Conservation (phyloP, 1,139 yeast species). For the Yamadazyma sp. region DNA sequence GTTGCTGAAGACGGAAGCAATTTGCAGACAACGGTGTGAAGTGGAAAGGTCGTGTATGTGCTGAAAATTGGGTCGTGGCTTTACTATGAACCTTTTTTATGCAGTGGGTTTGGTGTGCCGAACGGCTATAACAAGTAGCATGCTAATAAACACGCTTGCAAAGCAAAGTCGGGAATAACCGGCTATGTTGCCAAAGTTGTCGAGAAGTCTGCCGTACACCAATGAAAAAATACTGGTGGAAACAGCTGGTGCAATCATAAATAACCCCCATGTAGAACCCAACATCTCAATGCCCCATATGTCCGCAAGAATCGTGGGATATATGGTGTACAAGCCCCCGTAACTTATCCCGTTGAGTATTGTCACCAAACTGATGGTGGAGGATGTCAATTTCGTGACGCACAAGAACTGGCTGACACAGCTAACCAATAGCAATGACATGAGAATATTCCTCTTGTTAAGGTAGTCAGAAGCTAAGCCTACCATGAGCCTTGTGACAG, state of each 20-base stretch:
- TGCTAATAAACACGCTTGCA: constrained; percentile 30
- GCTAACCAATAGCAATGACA: constrained; percentile 43
- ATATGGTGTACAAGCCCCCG: constrained; percentile 82
- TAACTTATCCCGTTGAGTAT: constrained; percentile 67
- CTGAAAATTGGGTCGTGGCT: not conserved
- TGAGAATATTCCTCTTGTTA: constrained; percentile 40
- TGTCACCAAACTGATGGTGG: constrained; percentile 30
- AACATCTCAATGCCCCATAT: constrained; percentile 89
- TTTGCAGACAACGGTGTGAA: not conserved
- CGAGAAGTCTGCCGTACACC: constrained; percentile 68
- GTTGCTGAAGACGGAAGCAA: not conserved
- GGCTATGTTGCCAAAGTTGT: constrained; percentile 29
- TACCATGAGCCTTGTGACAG: constrained; percentile 50
- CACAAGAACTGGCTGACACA: constrained; percentile 36
- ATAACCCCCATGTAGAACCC: constrained; percentile 93
- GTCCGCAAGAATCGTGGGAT: constrained; percentile 78
- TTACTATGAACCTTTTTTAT: not conserved
- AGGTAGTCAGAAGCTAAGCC: constrained; percentile 69
- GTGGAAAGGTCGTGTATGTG: not conserved
- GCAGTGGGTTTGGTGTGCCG: not conserved
- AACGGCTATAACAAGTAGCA: constrained; percentile 8
- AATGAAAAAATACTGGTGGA: constrained; percentile 75
- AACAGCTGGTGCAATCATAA: constrained; percentile 87
- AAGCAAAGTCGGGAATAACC: constrained; percentile 37
- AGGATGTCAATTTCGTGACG: constrained; percentile 5